Evolutionary conservation across 1,139 yeast species (phyloP), one percentile per base, ranked within the genome.

Genomic region (Hansenula lynferdii): DNA sequence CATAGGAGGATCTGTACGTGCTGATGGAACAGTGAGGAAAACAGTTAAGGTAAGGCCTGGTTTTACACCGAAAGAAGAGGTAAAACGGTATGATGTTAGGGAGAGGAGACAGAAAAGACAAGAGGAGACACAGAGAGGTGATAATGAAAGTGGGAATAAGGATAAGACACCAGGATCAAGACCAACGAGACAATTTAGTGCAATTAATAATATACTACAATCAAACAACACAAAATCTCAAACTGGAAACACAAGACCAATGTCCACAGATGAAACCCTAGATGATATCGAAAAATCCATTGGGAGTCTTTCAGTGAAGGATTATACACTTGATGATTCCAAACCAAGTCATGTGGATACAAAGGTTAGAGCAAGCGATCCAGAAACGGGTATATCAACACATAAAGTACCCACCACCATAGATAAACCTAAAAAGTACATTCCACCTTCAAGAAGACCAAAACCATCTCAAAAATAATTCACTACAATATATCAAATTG

Each of bases 21-120:
- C 61, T 12, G 72, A 68, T 48, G 73, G 72, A 1, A 44, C 68
- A 0, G 57, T 59, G 21, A 43, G 72, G 27, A 60, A 57, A 38
- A 45, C 50, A 6, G 43, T 60, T 18, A 62, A 56, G 33, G 57
- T 67, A 12, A 49, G 68, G 19, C 68, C 69, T 0, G 72, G 72
- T 0, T 68, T 41, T 41, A 47, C 53, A 2, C 69, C 71, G 5
- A 41, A 44, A 11, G 72, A 65, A 31, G 70, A 66, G 30, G 53
- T 57, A 12, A 53, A 60, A 25, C 51, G 56, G 39, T 65, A 62
- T 42, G 54, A 33, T 21, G 45, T 43, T 1, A 32, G 44, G 10
- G 44, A 36, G 14, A 36, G 42, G 4, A 36, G 41, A 18, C 19
- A 28, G 31, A 14, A 37, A 39, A 31, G 37, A 24, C 8, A 20